Evolutionary conservation across 352 stramenopile species (phyloP).

Genomic region (Pythium utonaiense): DNA sequence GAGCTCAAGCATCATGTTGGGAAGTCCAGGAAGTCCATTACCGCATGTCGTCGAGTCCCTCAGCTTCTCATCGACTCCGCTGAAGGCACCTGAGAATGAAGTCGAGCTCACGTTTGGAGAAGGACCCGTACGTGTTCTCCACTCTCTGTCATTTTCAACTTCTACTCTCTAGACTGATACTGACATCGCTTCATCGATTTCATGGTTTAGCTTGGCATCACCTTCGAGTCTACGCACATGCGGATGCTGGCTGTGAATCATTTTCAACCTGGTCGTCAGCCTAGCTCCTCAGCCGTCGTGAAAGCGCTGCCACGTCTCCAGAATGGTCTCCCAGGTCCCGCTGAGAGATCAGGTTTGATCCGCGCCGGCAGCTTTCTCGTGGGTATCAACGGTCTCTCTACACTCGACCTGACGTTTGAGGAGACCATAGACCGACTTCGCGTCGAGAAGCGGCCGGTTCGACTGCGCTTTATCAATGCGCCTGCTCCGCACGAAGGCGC

Average conservation of each 20-base stretch:
- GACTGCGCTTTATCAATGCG: slow-evolving; percentile 61
- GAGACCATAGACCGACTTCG: slow-evolving; percentile 61
- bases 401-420: slow-evolving; percentile 55
- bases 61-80: slow-evolving; percentile 7
- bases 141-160: neutral
- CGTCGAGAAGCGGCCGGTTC: slow-evolving; percentile 40
- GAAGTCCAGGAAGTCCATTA: slow-evolving; percentile 9
- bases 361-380: slow-evolving; percentile 57
- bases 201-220: slow-evolving; percentile 59
- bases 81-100: slow-evolving; percentile 26
- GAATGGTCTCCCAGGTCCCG: slow-evolving; percentile 55
- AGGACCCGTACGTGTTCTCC: slow-evolving; percentile 42
- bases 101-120: slow-evolving; percentile 68
- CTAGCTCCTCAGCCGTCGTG: slow-evolving; percentile 56
- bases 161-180: no score
- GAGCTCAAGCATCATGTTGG: neutral
- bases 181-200: no score
- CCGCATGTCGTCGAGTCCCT: slow-evolving; percentile 23
- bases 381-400: slow-evolving; percentile 67
- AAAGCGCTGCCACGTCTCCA: slow-evolving; percentile 60
- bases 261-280: slow-evolving; percentile 35
- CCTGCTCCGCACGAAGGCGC: slow-evolving; percentile 47
- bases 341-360: slow-evolving; percentile 53
- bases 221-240: slow-evolving; percentile 71
- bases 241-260: slow-evolving; percentile 55